Conservation (phyloP, 257 asterid genomes). For the Salvia splendens region DNA sequence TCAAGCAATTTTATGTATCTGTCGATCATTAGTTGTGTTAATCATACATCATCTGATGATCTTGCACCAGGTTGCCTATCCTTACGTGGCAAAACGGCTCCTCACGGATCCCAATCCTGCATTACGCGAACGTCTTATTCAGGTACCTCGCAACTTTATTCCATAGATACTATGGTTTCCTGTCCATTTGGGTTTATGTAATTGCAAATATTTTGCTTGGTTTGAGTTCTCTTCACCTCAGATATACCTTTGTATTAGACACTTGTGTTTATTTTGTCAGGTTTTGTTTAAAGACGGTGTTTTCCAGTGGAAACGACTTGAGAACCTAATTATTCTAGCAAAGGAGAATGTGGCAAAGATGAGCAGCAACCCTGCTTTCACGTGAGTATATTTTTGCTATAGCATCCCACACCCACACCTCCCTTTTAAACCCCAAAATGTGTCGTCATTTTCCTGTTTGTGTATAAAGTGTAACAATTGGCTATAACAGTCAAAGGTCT, state of each 20-base stretch:
- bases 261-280: conserved; percentile 47
- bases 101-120: conserved; percentile 99
- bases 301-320: conserved; percentile 99
- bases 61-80: conserved; percentile 92
- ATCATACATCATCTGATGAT: conserved; percentile 26
- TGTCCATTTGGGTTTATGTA: background rate
- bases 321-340: conserved; percentile 90
- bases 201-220: conserved; percentile 6
- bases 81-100: conserved; percentile 96
- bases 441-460: conserved; percentile 20
- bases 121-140: conserved; percentile 91
- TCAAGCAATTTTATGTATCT: conserved; percentile 20
- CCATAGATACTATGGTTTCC: background rate
- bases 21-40: conserved; percentile 9
- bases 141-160: conserved; percentile 48
- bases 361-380: conserved; percentile 94
- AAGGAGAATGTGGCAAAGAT: conserved; percentile 89
- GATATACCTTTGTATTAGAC: conserved; percentile 7
- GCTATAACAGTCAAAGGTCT: conserved; percentile 50
- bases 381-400: conserved; percentile 34
- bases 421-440: background rate
- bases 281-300: conserved; percentile 96
- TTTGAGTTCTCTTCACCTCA: conserved; percentile 13
- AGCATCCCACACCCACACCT: background rate
- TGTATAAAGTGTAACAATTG: conserved; percentile 20